Evolutionary conservation across 1,284 basidiomycete genomes (phyloP).

Genomic region (Sanghuangporus sanghuang): DNA sequence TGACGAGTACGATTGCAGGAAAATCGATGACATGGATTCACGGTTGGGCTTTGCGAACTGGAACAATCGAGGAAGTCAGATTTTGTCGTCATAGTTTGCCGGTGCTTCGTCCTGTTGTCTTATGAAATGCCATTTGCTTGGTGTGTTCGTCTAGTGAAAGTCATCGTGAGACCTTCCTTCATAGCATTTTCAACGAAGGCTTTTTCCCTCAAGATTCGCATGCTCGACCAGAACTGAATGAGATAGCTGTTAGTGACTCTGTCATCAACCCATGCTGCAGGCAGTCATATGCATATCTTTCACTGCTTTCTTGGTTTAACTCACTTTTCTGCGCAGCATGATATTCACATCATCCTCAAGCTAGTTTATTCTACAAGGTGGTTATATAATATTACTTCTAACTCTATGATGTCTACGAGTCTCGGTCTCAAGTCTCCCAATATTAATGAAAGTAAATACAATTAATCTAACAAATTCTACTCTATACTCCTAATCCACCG

Average conservation of each 20-base stretch:
- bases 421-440: background rate
- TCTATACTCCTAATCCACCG: background rate
- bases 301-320: too few relatives aligned
- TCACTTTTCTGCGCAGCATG: background rate
- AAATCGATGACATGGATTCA: constrained; percentile 78
- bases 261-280: too few relatives aligned
- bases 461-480: background rate
- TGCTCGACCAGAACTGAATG: background rate
- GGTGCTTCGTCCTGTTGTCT: background rate
- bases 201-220: background rate
- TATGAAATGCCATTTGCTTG: too few relatives aligned
- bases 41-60: constrained; percentile 67
- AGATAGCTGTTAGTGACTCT: too few relatives aligned
- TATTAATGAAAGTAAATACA: background rate
- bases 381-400: too few relatives aligned
- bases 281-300: background rate
- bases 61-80: constrained; percentile 52
- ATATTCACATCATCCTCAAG: background rate
- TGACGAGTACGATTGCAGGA: constrained; percentile 33
- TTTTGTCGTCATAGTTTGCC: background rate
- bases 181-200: background rate
- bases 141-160: background rate
- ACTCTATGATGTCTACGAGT: too few relatives aligned
- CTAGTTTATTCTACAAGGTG: too few relatives aligned
- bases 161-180: background rate